Evolutionary conservation across 2,329 filamentous ascomycete genomes (phyloP).

Genomic region (Trichoderma oligosporum): DNA sequence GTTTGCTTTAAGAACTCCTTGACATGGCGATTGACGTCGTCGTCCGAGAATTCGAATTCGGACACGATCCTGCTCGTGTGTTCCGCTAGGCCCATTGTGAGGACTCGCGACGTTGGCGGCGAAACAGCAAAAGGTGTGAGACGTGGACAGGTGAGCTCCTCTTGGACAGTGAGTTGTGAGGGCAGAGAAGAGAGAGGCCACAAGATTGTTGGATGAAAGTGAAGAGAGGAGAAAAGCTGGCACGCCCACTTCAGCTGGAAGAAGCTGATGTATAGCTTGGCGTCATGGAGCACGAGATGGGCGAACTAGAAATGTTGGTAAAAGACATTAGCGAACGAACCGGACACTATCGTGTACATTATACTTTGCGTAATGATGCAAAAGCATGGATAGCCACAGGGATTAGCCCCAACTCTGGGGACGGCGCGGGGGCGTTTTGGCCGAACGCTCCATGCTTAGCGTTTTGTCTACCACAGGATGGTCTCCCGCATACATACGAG

Average conservation of each 20-base stretch:
- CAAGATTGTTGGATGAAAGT: slow-evolving; percentile 31
- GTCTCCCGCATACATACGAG: slow-evolving; percentile 1
- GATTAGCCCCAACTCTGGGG: slow-evolving; percentile 19
- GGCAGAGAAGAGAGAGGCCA: slow-evolving; percentile 27
- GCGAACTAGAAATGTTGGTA: slow-evolving; percentile 39
- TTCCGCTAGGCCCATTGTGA: slow-evolving; percentile 59
- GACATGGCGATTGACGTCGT: slow-evolving; percentile 75
- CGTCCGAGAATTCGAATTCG: slow-evolving; percentile 79
- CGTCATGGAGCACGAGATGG: slow-evolving; percentile 51
- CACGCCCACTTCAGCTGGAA: slow-evolving; percentile 25
- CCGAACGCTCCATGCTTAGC: slow-evolving; percentile 21
- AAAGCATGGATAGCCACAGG: slow-evolving; percentile 17
- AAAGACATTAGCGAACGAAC: slow-evolving; percentile 15
- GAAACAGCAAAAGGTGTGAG: slow-evolving; percentile 52
- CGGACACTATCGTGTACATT: slow-evolving; percentile 13
- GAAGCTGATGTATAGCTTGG: slow-evolving; percentile 39
- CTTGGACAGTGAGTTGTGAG: slow-evolving; percentile 32
- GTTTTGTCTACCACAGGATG: slow-evolving; percentile 5
- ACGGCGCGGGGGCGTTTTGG: slow-evolving; percentile 21
- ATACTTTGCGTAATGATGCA: slow-evolving; percentile 15
- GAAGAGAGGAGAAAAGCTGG: slow-evolving; percentile 25
- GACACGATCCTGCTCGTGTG: slow-evolving; percentile 77
- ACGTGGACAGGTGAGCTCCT: slow-evolving; percentile 52
- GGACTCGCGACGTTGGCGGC: slow-evolving; percentile 51
- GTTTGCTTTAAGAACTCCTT: slow-evolving; percentile 84